Base-by-base conservation (phyloP, 2,329 filamentous ascomycete genomes). In the Pseudonectria foliicola region DNA sequence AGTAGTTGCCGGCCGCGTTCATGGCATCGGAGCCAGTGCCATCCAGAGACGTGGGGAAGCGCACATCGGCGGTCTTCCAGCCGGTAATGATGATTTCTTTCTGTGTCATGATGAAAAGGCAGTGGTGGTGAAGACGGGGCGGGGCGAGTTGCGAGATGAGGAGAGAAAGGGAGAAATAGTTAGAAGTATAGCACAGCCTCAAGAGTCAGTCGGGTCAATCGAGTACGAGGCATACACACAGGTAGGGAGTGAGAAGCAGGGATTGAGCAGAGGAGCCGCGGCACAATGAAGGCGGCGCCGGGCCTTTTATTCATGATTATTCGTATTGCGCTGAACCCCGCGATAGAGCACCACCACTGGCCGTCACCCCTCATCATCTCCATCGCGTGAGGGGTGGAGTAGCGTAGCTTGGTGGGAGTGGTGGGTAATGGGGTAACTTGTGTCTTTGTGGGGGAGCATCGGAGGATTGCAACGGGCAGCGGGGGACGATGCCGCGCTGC, bases 21-120 rank as follows among this genome's bases (percentile, higher is more conserved):
- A 95, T 95, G 54, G 87, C 89, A 75, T 95, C 89, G 7, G 86
- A 93, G 53, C 88, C 88, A n/a, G 87, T 94, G 68, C 90, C 92
- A 65, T 94, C 87, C 42, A 95, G 78, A 27, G 88, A 95, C n/a
- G 88, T 95, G 61, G 82, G 82, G 59, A 87, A 87, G 49, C 82
- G 77, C 57, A 87, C 80, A 66, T 87, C 82, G 55, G 80, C 73
- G 39, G 80, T 83, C 46, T 66, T 68, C 69, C 78, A 86, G 44
- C 79, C 75, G 35, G 80, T 86, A 56, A 87, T 85, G 39, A 77
- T 85, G 52, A 86, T 70, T 49, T 80, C 74, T 8, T 21, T 21
- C 32, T 63, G 29, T 49, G 45, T 21, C 48, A 50, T 47, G 25
- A 13, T 38, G 31, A 26, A 21, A n/a, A n/a, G n/a, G n/a, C n/a